Percentiles rank a stretch among this genome's conserved stretches.
These are phyloP conservation scores for Piper betle DNA, from an alignment of 164 flowering plant genomes.

Conservation along the genomic window DNA sequence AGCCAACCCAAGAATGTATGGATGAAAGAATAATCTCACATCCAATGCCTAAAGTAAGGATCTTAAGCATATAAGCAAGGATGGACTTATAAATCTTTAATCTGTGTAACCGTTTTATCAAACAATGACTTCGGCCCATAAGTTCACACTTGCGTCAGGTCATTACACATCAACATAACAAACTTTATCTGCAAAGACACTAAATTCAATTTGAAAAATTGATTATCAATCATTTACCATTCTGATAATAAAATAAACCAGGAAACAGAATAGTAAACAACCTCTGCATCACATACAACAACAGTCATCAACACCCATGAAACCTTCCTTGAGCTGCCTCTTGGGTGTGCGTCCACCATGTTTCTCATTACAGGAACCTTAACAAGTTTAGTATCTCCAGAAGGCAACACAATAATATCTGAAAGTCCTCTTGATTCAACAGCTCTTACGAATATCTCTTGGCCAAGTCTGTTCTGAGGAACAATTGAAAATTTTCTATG, in stretches of 20 bases:
- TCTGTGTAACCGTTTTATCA: too few relatives aligned
- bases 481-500: conserved; percentile 49
- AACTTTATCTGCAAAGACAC: not conserved
- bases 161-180: not conserved
- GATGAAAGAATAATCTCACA: too few relatives aligned
- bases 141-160: not conserved
- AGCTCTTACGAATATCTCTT: conserved; percentile 72
- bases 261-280: conserved; percentile 2
- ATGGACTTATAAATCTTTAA: too few relatives aligned
- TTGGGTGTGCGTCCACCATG: conserved; percentile 72
- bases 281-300: conserved; percentile 69
- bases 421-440: conserved; percentile 40
- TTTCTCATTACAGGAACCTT: conserved; percentile 78
- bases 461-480: conserved; percentile 87
- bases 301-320: conserved; percentile 50
- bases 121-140: too few relatives aligned
- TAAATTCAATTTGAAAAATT: too few relatives aligned
- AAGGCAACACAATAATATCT: conserved; percentile 57
- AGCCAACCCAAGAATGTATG: too few relatives aligned
- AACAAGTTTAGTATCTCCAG: conserved; percentile 64
- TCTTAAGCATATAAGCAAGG: too few relatives aligned
- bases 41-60: too few relatives aligned
- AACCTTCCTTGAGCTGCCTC: conserved; percentile 29
- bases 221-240: not conserved
- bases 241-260: not conserved